Base-by-base conservation (phyloP, 495 filamentous ascomycete species). In the Aspergillus leporis region DNA sequence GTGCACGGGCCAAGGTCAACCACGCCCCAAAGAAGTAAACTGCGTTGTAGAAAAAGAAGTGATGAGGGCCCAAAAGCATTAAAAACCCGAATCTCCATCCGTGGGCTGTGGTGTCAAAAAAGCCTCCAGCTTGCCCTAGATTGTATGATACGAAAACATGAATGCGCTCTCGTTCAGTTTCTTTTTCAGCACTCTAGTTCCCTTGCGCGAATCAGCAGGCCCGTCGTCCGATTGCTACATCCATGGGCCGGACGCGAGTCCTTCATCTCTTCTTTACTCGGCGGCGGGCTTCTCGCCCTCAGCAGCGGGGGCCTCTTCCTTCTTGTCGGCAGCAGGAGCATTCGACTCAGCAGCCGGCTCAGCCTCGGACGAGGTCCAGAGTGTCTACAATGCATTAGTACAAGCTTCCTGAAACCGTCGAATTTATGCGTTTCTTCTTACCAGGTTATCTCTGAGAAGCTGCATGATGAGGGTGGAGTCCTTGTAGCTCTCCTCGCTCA, bases 401-500 rank as follows among this genome's bases (percentile, higher is more conserved):
- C 25, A 16, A 28, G 34, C 10, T 23, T 5, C 9, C 7, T 8
- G 28, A 38, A 19, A 25, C 28, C n/a, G 51, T 50, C 31, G 22
- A 12, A 6, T 16, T 14, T 6, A 53, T 25, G 31, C n/a, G 31
- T 23, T 14, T 25, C 84, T 18, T 55, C 91, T 69, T 87, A 98
- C 94, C 78, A 98, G 76, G 83, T 98, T 98, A 82, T 98, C 94
- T 72, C 94, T 87, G 72, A 98, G 87, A 60, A 98, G 89, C 81
- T 98, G 94, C 94, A 98, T 98, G 83, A 98, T 98, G 62, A 98
- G 86, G 53, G 94, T 98, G 43, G 93, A 97, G 81, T 98, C 94
- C 86, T 98, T 98, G 89, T 98, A 98, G 87, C 92, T 96, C 85
- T 98, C 94, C 85, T 98, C 94, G 76, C 90, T 96, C 56, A 98